Conservation (phyloP, 306 rosid species). For the Inga oerstediana region DNA sequence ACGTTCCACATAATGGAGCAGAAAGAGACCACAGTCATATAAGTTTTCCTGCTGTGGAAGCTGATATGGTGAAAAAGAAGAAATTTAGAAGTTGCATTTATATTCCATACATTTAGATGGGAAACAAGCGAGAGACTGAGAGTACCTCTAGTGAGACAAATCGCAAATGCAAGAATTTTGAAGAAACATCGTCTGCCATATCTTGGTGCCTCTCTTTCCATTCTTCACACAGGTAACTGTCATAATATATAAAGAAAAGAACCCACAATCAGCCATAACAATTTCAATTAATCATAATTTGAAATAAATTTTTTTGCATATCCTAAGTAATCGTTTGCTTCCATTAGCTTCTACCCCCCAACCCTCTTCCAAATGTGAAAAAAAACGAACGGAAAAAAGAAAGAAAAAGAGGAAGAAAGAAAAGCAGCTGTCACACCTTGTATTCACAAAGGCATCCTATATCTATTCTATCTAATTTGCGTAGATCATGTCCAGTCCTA, state of each 20-base stretch:
- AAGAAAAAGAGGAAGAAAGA: background rate
- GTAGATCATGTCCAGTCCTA: background rate
- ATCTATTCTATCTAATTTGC: background rate
- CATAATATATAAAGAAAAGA: conserved; percentile 27
- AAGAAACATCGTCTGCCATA: conserved; percentile 48
- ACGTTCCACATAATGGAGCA: conserved; percentile 79
- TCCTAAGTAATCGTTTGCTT: background rate
- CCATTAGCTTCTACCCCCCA: background rate
- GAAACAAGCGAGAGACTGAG: background rate
- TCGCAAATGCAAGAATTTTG: conserved; percentile 53
- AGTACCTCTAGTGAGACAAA: conserved; percentile 64
- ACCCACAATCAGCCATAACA: background rate
- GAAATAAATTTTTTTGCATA: background rate
- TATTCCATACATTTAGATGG: conserved; percentile 16
- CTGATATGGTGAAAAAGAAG: conserved; percentile 44
- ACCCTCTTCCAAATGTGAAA: background rate
- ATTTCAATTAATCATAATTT: conserved; percentile 5
- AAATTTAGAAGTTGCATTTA: conserved; percentile 6
- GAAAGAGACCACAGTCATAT: conserved; percentile 81
- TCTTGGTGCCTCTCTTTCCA: conserved; percentile 66
- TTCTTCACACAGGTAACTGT: conserved; percentile 75
- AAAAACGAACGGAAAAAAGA: background rate
- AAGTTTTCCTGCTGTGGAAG: conserved; percentile 83
- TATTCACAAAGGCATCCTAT: background rate
- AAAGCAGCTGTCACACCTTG: background rate